These are phyloP conservation scores for Trametopsis cervina DNA, from an alignment of 768 basidiomycete genomes.

Conservation along the genomic window DNA sequence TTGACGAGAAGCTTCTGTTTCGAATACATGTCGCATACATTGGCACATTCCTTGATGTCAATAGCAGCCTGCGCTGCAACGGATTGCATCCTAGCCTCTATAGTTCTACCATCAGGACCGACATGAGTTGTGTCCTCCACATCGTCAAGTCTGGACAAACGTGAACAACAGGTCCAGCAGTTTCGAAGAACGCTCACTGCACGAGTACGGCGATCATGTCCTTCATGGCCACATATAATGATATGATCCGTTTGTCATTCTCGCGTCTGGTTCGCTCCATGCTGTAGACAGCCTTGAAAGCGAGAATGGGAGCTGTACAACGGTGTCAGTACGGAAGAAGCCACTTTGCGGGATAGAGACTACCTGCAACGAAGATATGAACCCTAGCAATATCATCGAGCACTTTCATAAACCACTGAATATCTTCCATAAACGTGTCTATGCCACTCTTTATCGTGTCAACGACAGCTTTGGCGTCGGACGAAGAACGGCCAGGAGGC, in stretches of 20 bases:
- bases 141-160: conserved; percentile 1
- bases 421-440: conserved; percentile 13
- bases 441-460: conserved; percentile 14
- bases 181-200: conserved; percentile 25
- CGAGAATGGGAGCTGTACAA: conserved; percentile 33
- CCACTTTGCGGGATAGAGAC: not conserved
- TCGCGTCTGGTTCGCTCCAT: conserved; percentile 40
- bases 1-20: conserved; percentile 35
- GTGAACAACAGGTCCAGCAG: not conserved
- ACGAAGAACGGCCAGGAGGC: not conserved
- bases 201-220: conserved; percentile 42
- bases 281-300: conserved; percentile 41
- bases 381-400: conserved; percentile 21
- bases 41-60: conserved; percentile 37
- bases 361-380: conserved; percentile 18
- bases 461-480: conserved; percentile 11
- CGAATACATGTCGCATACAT: conserved; percentile 37
- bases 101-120: conserved; percentile 27
- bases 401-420: conserved; percentile 16
- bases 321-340: not conserved
- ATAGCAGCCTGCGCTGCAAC: conserved; percentile 26
- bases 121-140: conserved; percentile 8
- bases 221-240: conserved; percentile 43
- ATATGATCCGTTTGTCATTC: conserved; percentile 41
- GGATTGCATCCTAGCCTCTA: conserved; percentile 26